Evolutionary conservation across 208 protist species (phyloP), one percentile per base, ranked within the genome.

Genomic region (Leishmania tarentolae): DNA sequence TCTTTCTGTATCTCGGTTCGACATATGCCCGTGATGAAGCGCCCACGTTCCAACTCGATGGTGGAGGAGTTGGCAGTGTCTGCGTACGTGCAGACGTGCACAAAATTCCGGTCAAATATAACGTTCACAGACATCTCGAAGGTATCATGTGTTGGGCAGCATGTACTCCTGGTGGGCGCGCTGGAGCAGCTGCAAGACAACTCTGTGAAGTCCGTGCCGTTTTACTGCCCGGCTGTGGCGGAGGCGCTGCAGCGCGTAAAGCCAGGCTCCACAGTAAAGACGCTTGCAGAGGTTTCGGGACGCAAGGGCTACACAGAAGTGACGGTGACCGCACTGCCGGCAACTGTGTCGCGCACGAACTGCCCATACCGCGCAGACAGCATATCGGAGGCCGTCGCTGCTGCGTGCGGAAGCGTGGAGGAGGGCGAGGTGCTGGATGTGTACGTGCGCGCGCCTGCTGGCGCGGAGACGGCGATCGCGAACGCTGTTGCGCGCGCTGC

Each of bases 301-400:
- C 56, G 37, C 31, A 53, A 61, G 63, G 79, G 78, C 50, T 92
- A 84, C 81, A 79, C 82, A 59, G 72, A 77, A 21, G 82, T 94
- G 65, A 79, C 83, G n/a, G 84, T 96, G 52, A 82, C 75, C 11
- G 85, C 83, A 56, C 76, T 96, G 83, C 89, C 90, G 35, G 71
- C 86, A 5, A 82, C 75, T 76, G 89, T 86, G 35, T 88, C 92
- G 61, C 90, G 90, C 83, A 90, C 80, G 21, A 96, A 96, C 85
- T 94, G 90, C 83, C 81, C 90, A 9, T 87, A 91, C 72, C 92
- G 90, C 50, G 87, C 92, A 2, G 92, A 96, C 75, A 87, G 74
- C 63, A 82, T 94, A n/a, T 69, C 81, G 57, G 77, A 66, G 37
- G 83, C 83, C 61, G 81, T 93, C n/a, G 44, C 76, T 56, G 76